Base-by-base conservation (phyloP, 441 rosid genomes). In the Codiaeum variegatum region DNA sequence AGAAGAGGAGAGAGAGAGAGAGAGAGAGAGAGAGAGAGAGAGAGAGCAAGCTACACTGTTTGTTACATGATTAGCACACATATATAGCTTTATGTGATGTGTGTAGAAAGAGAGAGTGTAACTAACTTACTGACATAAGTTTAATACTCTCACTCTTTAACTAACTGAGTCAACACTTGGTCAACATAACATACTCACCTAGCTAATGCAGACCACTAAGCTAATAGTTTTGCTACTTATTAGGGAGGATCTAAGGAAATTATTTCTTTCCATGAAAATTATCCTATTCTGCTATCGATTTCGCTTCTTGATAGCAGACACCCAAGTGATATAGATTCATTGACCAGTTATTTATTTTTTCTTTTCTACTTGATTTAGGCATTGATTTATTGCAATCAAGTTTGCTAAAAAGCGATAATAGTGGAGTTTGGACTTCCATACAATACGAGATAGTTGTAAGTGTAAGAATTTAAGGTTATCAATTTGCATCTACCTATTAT, bases 181-280 rank as follows among this genome's bases (percentile, higher is more conserved):
- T n/a, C n/a, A n/a, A n/a, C n/a, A n/a, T n/a, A n/a, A n/a, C n/a
- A n/a, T n/a, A n/a, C n/a, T n/a, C n/a, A n/a, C n/a, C n/a, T n/a
- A n/a, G n/a, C n/a, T n/a, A n/a, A n/a, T n/a, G n/a, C n/a, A n/a
- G n/a, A n/a, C n/a, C n/a, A n/a, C n/a, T n/a, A n/a, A n/a, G n/a
- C n/a, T n/a, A n/a, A n/a, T n/a, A n/a, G 18, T 54, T 52, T 38
- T 21, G 26, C 8, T 59, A n/a, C n/a, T n/a, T n/a, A 4, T 24
- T 55, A 96, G 99, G 66, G 97, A 93, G 87, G 99, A 96, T 13
- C 74, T 96, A 63, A 87, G 97, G 81, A 96, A 90, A 80, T 91
- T 94, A 97, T 91, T 96, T 84, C 94, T 96, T 67, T 85, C 92
- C 32, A 88, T 83, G 90, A 97, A 96, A 84, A 89, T 92, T 55